phyloP scores from a whole-genome alignment of 1,139 yeast genomes.

The Geotrichum citri-aurantii region DNA sequence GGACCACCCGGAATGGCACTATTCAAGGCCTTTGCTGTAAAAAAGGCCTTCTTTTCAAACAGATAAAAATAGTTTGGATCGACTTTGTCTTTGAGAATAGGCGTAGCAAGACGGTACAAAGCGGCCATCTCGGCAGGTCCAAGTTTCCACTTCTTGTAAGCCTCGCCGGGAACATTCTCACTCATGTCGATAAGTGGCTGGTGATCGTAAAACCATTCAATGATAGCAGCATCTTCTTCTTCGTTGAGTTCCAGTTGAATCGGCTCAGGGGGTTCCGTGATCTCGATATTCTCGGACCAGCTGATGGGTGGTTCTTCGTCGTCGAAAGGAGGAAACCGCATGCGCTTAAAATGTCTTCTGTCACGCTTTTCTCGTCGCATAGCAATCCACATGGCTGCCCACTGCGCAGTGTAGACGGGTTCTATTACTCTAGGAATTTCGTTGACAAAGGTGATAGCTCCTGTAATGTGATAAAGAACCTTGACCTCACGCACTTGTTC shows the following conservation, averaged over 20 bases:
- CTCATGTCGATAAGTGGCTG: slow-evolving; percentile 62
- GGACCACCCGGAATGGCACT: slow-evolving; percentile 94
- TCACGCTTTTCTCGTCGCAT: slow-evolving; percentile 95
- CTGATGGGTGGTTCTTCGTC: slow-evolving; percentile 93
- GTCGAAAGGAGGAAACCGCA: slow-evolving; percentile 93
- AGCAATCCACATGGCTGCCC: slow-evolving; percentile 90
- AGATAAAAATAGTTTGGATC: slow-evolving; percentile 59
- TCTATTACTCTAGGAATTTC: slow-evolving; percentile 89
- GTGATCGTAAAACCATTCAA: slow-evolving; percentile 77
- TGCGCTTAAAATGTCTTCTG: slow-evolving; percentile 79
- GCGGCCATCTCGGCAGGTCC: slow-evolving; percentile 58
- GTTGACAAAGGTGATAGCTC: slow-evolving; percentile 93
- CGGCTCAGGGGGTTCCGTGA: slow-evolving; percentile 63
- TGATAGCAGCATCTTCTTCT: slow-evolving; percentile 51
- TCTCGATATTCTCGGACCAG: slow-evolving; percentile 74
- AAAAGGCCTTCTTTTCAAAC: slow-evolving; percentile 71
- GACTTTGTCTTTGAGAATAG: slow-evolving; percentile 53
- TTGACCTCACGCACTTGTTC: slow-evolving; percentile 79
- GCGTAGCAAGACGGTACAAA: slow-evolving; percentile 60
- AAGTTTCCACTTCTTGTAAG: slow-evolving; percentile 70
- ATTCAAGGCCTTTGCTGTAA: slow-evolving; percentile 87
- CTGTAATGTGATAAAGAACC: slow-evolving; percentile 83
- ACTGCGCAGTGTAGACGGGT: slow-evolving; percentile 87
- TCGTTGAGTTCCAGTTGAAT: slow-evolving; percentile 60
- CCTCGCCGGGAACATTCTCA: slow-evolving; percentile 60